These are phyloP conservation scores for Hibiscus tridactylites DNA, from an alignment of 345 rosid species.

Conservation along the genomic window DNA sequence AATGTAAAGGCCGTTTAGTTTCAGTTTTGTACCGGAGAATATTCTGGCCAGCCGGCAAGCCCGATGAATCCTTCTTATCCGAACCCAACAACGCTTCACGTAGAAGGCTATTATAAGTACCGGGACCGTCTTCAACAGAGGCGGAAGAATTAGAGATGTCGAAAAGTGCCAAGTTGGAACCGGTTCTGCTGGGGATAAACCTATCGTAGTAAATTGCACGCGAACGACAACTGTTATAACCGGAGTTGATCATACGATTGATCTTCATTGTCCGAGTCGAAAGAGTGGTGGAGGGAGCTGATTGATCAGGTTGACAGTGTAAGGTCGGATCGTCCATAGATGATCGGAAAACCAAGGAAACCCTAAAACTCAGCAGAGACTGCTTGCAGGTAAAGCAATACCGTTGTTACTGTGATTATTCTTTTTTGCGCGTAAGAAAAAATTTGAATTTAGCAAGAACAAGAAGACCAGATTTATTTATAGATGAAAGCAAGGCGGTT, in stretches of 20 bases:
- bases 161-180: background rate
- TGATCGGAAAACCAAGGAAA: too few species aligned
- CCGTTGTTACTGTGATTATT: too few species aligned
- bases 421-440: too few species aligned
- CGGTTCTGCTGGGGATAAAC: background rate
- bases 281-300: background rate
- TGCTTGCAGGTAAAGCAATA: too few species aligned
- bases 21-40: background rate
- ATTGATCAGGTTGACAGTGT: too few species aligned
- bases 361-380: too few species aligned
- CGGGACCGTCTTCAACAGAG: background rate
- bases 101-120: background rate
- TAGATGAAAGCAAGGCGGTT: too few species aligned
- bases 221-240: background rate
- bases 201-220: background rate
- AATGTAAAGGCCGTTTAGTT: background rate
- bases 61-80: background rate
- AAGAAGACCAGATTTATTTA: too few species aligned
- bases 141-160: background rate
- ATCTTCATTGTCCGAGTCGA: background rate
- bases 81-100: background rate
- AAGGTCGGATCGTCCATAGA: too few species aligned
- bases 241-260: background rate
- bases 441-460: too few species aligned
- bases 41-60: background rate